Conservation (phyloP, 2,329 filamentous ascomycete genomes). For the Pseudopyrenochaeta lycopersici region DNA sequence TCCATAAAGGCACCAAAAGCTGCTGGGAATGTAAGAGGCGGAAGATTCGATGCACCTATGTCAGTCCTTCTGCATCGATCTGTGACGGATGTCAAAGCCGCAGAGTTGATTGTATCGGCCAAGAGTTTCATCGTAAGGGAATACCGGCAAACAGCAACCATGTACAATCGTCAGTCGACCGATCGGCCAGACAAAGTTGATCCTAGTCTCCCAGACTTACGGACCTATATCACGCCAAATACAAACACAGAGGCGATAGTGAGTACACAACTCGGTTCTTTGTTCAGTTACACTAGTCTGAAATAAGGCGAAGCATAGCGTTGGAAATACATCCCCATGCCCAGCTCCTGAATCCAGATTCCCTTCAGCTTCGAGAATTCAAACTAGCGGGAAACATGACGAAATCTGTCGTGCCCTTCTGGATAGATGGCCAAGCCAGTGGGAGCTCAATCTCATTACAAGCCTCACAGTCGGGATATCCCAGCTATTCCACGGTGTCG, state of each 20-base stretch:
- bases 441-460: constrained; percentile 51
- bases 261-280: no score
- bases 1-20: constrained; percentile 50
- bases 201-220: no score
- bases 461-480: constrained; percentile 41
- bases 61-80: background rate
- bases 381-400: background rate
- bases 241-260: no score
- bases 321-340: background rate
- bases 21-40: constrained; percentile 50
- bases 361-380: background rate
- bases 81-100: constrained; percentile 28
- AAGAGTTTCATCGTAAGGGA: constrained; percentile 24
- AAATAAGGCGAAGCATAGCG: no score
- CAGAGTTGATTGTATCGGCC: constrained; percentile 27
- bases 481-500: constrained; percentile 48
- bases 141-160: no score
- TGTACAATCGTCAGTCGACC: constrained; percentile 11
- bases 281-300: no score
- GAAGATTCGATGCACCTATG: constrained; percentile 34
- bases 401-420: constrained; percentile 44
- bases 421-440: constrained; percentile 50
- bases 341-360: background rate
- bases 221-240: no score
- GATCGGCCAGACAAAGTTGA: constrained; percentile 5